Evolutionary conservation across 345 rosid species (phyloP).

Genomic region (Mangifera indica): DNA sequence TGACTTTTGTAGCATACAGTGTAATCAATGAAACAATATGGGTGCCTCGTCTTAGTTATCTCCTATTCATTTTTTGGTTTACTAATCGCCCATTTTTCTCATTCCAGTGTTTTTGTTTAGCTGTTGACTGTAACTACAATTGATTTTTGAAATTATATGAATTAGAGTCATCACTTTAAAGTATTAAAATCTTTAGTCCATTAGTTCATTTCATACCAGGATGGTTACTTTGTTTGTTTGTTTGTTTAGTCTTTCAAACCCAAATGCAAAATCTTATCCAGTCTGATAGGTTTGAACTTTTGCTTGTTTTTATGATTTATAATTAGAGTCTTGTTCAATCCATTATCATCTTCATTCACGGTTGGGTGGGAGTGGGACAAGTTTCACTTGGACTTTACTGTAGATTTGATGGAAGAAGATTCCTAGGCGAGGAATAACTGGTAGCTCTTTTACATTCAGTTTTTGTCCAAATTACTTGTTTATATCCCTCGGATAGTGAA

Average conservation of each 20-base stretch:
- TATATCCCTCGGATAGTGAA: not conserved
- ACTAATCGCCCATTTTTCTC: conserved; percentile 20
- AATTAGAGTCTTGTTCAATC: no score
- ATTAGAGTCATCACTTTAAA: conserved; percentile 6
- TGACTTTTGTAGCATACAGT: conserved; percentile 31
- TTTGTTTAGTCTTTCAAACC: no score
- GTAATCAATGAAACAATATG: conserved; percentile 31
- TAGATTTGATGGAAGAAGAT: not conserved
- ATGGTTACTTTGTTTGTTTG: no score
- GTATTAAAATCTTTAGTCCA: not conserved
- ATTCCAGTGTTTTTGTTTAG: conserved; percentile 12
- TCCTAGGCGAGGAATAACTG: not conserved
- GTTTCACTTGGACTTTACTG: not conserved
- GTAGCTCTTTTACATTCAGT: no score
- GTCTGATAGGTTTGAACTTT: not conserved
- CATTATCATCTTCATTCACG: not conserved
- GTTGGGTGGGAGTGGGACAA: not conserved
- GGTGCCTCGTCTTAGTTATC: conserved; percentile 3
- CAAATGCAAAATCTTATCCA: not conserved
- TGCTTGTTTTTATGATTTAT: not conserved
- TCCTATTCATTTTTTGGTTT: conserved; percentile 15
- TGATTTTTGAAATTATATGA: conserved; percentile 12
- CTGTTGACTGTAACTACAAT: conserved; percentile 22
- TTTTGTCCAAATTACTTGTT: not conserved
- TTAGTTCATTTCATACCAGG: no score